Percentiles rank a stretch among this genome's conserved stretches.
These are phyloP conservation scores for Sporobolomyces phaffii DNA, from an alignment of 768 basidiomycete genomes.

Conservation along the genomic window DNA sequence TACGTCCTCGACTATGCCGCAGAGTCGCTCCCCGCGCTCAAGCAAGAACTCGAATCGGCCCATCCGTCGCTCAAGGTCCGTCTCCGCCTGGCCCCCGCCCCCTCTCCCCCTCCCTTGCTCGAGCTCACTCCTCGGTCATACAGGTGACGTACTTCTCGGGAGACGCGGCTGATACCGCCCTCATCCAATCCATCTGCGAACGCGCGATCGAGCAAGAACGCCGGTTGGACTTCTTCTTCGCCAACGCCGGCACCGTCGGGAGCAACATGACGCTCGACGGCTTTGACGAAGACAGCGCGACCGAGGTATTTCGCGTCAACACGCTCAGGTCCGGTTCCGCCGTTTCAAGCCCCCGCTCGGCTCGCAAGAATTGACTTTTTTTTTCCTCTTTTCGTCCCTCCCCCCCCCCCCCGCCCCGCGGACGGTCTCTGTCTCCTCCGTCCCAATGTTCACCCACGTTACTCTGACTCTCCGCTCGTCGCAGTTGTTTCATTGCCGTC, in stretches of 20 bases:
- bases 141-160: conserved; percentile 72
- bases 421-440: no score
- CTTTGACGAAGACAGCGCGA: conserved; percentile 61
- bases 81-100: background rate
- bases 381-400: background rate
- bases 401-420: no score
- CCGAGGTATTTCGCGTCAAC: conserved; percentile 73
- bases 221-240: conserved; percentile 86
- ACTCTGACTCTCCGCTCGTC: no score
- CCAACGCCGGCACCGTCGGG: conserved; percentile 55
- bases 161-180: conserved; percentile 73
- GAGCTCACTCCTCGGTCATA: background rate
- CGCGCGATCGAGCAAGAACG: conserved; percentile 74
- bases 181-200: conserved; percentile 64
- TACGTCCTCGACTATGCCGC: conserved; percentile 69
- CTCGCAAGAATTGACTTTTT: no score
- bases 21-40: conserved; percentile 64
- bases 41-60: conserved; percentile 58
- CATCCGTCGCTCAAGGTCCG: conserved; percentile 75
- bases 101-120: background rate
- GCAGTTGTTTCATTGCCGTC: conserved; percentile 79
- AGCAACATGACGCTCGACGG: conserved; percentile 42
- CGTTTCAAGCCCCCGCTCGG: no score
- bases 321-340: no score
- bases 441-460: no score